phyloP scores from a whole-genome alignment of 2,329 filamentous ascomycete genomes.

The Scytalidium sp. region DNA sequence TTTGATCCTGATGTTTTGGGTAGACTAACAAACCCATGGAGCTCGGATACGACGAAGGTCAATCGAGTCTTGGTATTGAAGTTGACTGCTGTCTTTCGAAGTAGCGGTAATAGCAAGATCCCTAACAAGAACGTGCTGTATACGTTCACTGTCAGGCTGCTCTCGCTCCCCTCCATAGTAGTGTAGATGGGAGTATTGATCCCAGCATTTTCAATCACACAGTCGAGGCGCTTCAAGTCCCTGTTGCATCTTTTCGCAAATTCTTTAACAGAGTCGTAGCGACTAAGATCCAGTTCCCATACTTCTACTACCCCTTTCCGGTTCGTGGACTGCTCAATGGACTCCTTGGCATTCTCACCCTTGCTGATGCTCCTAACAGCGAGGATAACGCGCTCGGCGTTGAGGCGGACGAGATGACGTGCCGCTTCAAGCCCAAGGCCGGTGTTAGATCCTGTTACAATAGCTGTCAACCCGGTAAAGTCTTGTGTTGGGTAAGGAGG shows the following conservation, averaged over 20 bases:
- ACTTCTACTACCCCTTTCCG: constrained; percentile 7
- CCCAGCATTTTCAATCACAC: constrained; percentile 10
- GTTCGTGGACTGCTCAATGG: constrained; percentile 22
- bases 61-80: constrained; percentile 31
- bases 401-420: constrained; percentile 30
- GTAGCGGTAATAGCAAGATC: constrained; percentile 15
- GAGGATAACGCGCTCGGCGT: constrained; percentile 33
- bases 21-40: constrained; percentile 21
- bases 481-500: constrained; percentile 20
- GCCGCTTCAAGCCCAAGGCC: constrained; percentile 38
- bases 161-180: constrained; percentile 14
- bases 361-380: constrained; percentile 34
- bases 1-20: constrained; percentile 25
- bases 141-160: constrained; percentile 23
- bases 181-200: not conserved
- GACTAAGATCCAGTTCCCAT: constrained; percentile 13
- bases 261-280: constrained; percentile 11
- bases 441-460: constrained; percentile 39
- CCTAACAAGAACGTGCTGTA: constrained; percentile 25
- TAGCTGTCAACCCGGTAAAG: constrained; percentile 26
- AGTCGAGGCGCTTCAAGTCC: constrained; percentile 5
- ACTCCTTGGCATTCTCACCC: constrained; percentile 37
- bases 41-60: constrained; percentile 38
- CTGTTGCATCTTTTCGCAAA: constrained; percentile 5
- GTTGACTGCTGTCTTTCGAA: constrained; percentile 18